phyloP scores from a whole-genome alignment of 177 flowering plant species.

The Tripterygium wilfordii region DNA sequence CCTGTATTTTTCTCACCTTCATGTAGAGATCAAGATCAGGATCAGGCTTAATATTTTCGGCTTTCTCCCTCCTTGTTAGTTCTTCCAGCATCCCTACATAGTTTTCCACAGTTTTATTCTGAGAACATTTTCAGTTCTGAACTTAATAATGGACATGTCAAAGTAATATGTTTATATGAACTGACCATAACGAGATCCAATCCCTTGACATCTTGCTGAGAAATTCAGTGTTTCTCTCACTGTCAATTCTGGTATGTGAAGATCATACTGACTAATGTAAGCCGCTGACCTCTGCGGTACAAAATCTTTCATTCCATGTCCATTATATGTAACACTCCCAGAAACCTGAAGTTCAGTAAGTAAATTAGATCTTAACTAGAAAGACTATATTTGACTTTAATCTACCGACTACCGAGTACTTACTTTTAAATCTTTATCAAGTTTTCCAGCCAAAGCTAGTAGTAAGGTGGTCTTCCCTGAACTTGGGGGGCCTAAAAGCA shows the following conservation, averaged over 20 bases:
- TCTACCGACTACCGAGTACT: neutral
- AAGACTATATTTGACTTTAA: neutral
- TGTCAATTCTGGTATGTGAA: constrained; percentile 54
- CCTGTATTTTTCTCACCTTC: constrained; percentile 30
- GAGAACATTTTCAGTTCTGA: too few species aligned
- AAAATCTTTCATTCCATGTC: constrained; percentile 45
- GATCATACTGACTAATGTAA: constrained; percentile 52
- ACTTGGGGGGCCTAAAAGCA: constrained; percentile 83
- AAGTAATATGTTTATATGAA: constrained; percentile 26
- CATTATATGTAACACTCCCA: constrained; percentile 48
- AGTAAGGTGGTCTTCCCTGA: constrained; percentile 81
- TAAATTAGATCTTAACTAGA: neutral
- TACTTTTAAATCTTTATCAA: constrained; percentile 56
- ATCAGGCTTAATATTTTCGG: constrained; percentile 47
- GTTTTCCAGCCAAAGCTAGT: constrained; percentile 74
- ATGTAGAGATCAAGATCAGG: constrained; percentile 42
- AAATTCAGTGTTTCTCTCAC: constrained; percentile 58
- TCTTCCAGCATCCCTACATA: constrained; percentile 48
- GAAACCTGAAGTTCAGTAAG: constrained; percentile 18
- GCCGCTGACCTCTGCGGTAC: too few species aligned
- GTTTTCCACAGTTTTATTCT: too few species aligned
- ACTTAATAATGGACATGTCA: too few species aligned
- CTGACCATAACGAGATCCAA: constrained; percentile 44
- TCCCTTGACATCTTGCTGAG: constrained; percentile 62
- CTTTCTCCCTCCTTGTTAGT: constrained; percentile 40